phyloP scores from a whole-genome alignment of 75 land plant species.

The Chamaecyparis obtusa region DNA sequence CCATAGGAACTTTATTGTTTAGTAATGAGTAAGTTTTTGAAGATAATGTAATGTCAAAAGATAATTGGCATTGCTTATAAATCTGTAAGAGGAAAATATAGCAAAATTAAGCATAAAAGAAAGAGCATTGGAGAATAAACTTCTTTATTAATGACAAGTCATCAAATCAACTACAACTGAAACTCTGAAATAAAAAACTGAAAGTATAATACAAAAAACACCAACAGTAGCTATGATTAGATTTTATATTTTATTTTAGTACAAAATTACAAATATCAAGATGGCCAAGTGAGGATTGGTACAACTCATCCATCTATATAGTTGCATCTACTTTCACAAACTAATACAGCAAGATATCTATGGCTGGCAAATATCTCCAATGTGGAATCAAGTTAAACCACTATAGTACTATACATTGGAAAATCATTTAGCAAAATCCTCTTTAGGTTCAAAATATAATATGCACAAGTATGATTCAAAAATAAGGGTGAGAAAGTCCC shows the following conservation, averaged over 20 bases:
- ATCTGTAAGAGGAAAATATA: neutral
- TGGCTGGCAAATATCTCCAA: no score
- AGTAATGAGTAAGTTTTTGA: neutral
- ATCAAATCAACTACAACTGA: neutral
- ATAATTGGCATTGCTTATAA: neutral
- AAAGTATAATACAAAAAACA: neutral
- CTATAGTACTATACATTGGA: neutral
- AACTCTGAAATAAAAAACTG: neutral
- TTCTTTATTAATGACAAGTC: neutral
- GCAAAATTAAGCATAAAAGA: neutral
- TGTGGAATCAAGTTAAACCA: neutral
- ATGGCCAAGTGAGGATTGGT: neutral
- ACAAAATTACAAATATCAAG: neutral
- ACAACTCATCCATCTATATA: neutral
- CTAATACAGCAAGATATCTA: neutral
- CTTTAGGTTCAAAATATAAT: neutral
- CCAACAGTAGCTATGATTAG: neutral
- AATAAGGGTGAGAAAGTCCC: neutral
- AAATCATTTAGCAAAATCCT: neutral
- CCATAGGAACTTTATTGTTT: neutral
- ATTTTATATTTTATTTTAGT: neutral
- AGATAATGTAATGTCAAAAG: neutral
- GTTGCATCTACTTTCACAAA: neutral
- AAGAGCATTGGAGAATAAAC: neutral
- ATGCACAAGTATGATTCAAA: neutral